Conservation (phyloP, 1,284 basidiomycete species). For the Ustilago hordei region DNA sequence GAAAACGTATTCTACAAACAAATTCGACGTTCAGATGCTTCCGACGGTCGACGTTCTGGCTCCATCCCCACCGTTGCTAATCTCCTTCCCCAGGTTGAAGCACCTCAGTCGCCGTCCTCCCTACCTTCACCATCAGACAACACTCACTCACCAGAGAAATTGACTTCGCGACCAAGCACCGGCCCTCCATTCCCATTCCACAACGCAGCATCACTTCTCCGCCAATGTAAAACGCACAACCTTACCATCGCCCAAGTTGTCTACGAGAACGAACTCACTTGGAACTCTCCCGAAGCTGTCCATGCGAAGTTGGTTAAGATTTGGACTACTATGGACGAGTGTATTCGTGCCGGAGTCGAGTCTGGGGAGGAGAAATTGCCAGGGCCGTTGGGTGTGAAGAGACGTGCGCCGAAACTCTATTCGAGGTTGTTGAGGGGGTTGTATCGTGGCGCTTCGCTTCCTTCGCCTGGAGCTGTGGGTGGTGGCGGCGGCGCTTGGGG, state of each 20-base stretch:
- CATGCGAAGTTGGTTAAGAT: constrained; percentile 72
- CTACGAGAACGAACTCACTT: constrained; percentile 86
- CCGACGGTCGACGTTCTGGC: constrained; percentile 75
- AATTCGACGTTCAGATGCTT: constrained; percentile 85
- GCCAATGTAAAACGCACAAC: constrained; percentile 84
- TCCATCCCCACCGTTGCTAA: constrained; percentile 18
- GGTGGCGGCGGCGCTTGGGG: neutral
- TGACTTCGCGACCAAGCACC: constrained; percentile 17
- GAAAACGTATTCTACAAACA: constrained; percentile 97
- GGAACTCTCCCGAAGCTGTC: constrained; percentile 61
- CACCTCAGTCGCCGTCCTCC: constrained; percentile 1
- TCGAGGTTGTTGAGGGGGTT: constrained; percentile 86
- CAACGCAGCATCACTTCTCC: constrained; percentile 81
- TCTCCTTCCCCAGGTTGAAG: constrained; percentile 26
- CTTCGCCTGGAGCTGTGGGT: constrained; percentile 4
- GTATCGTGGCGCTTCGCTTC: constrained; percentile 57
- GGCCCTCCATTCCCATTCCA: constrained; percentile 86
- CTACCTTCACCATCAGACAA: neutral
- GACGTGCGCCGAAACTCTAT: constrained; percentile 71
- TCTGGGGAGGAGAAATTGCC: constrained; percentile 82
- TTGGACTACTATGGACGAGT: constrained; percentile 93
- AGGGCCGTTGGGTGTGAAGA: constrained; percentile 75
- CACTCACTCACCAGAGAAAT: constrained; percentile 15
- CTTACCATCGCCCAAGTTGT: constrained; percentile 78
- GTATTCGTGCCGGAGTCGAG: constrained; percentile 87